Base-by-base conservation (phyloP, 768 basidiomycete genomes). In the Chlorophyllum brunneum region DNA sequence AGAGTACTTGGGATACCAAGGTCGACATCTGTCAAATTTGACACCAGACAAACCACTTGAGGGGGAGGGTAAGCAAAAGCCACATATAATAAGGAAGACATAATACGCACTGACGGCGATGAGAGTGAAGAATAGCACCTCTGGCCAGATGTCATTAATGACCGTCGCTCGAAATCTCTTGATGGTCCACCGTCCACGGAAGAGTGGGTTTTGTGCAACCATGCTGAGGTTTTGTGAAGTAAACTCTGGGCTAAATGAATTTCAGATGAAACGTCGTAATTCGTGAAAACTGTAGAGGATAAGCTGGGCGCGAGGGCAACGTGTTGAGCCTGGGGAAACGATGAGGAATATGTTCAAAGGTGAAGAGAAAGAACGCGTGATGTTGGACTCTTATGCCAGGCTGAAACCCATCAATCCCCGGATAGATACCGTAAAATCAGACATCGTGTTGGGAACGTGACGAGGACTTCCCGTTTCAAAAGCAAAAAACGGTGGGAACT, bases 81-180 rank as follows among this genome's bases (percentile, higher is more conserved):
- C 11, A 1, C n/a, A 24, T 18, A n/a, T 10, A 8, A 23, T 22
- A 11, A 20, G 23, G 26, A 26, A 6, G 24, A 39, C 6, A 10
- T n/a, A 13, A 13, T 26, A 23, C 48, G 16, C 60, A 85, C 83
- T 80, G 0, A 77, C 72, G 2, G 83, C 78, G n/a, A 86, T 61
- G 4, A 73, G 62, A 0, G 78, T 73, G 67, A 87, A 86, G 69
- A 86, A 83, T 0, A 77, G 30, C 16, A 79, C 76, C 56, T 83
- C 80, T 1, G 79, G 80, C 80, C 80, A 84, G n/a, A 82, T 81
- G 61, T 82, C 81, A 58, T 83, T 82, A 49, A 83, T 67, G 52
- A 85, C 80, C 23, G 80, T 83, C 2, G 80, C 77, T 52, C 77
- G 68, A 63, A 81, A 78, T 58, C 74, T 76, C 62, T 77, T 79